Evolutionary conservation across 2,329 filamentous ascomycete species (phyloP), one percentile per base, ranked within the genome.

Genomic region (Aspergillus fijiensis): DNA sequence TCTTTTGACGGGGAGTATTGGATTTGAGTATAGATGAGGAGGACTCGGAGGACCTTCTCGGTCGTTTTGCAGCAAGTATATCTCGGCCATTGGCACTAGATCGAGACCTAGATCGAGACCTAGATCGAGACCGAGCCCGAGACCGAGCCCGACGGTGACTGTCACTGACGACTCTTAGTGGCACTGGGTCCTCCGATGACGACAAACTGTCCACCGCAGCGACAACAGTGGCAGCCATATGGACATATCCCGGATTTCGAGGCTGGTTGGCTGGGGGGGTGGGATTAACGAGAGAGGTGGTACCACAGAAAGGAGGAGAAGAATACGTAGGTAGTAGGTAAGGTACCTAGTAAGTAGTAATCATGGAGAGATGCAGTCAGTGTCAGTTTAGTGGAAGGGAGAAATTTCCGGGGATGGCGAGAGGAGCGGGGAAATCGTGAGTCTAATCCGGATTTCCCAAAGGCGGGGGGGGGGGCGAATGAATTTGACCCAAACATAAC

Each of bases 1-100:
- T 76, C 59, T 76, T 76, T 59, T 73, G 73, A 5, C 74, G 72
- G 21, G 64, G 62, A 35, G 59, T 60, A 47, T 62, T 63, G 31
- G 63, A 53, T 42, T 69, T 69, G 53, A 57, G 67, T 9, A 62
- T 42, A 11, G 16, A 19, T 16, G 58, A 48, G 21, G 63, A 58
- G 21, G 63, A 58, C 23, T 69, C 67, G 3, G 67, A 70, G 5
- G 69, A 52, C 57, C 75, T 75, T 55, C 73, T 72, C 60, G 74
- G 76, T 29, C 65, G 69, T 21, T 62, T 60, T 35, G 50, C 50
- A 42, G 51, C 57, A 45, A 47, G 33, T 12, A 49, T n/a, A n/a
- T 49, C 49, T 11, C 42, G 56, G 5, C 29, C 53, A 19, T 49
- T 47, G 11, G 53, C 33, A 23, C 45, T 48, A 27, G 53, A 47